phyloP scores from a whole-genome alignment of 805 yeast genomes.

The Yamadazyma nakazawae region DNA sequence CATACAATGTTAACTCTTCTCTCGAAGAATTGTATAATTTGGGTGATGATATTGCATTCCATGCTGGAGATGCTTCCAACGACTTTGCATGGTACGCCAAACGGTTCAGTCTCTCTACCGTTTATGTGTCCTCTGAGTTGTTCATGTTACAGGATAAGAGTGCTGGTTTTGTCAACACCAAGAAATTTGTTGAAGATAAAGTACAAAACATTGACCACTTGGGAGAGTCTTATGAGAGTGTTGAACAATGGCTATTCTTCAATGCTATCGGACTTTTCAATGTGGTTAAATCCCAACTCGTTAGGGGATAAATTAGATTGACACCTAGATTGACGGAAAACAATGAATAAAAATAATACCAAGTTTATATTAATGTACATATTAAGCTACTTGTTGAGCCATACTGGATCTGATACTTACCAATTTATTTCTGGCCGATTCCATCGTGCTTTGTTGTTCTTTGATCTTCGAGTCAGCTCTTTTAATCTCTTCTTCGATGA shows the following conservation, averaged over 20 bases:
- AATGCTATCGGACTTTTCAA: conserved; percentile 63
- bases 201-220: conserved; percentile 49
- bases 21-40: conserved; percentile 68
- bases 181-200: conserved; percentile 59
- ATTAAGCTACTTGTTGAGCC: conserved; percentile 1
- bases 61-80: conserved; percentile 73
- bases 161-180: conserved; percentile 51
- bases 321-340: neutral
- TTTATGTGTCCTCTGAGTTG: conserved; percentile 73
- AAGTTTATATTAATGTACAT: neutral
- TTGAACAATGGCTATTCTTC: conserved; percentile 77
- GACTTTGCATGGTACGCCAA: conserved; percentile 95
- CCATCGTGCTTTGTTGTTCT: conserved; percentile 46
- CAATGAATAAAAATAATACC: neutral
- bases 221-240: conserved; percentile 59
- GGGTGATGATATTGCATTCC: conserved; percentile 78
- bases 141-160: conserved; percentile 78
- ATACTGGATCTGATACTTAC: conserved; percentile 41
- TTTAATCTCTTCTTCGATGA: conserved; percentile 71
- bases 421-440: conserved; percentile 54
- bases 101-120: conserved; percentile 63
- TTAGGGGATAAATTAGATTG: conserved; percentile 42
- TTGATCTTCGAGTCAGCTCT: conserved; percentile 70
- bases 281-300: conserved; percentile 65
- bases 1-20: conserved; percentile 56